Evolutionary conservation across 73 alveolate genomes (phyloP).

Genomic region (Paramecium octaurelia): DNA sequence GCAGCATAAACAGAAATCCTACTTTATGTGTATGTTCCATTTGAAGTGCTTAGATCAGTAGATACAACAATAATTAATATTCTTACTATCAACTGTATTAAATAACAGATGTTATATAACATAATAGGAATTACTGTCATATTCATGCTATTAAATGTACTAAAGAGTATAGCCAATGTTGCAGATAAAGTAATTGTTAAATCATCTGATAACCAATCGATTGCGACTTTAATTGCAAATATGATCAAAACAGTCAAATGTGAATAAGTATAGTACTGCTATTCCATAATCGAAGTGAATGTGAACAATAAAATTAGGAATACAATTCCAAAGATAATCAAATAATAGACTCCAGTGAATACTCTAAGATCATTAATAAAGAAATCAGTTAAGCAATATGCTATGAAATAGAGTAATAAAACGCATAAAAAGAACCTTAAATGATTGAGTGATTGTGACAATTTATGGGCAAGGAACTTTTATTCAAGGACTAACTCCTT

Average conservation of each 20-base stretch:
- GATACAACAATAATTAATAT: not conserved
- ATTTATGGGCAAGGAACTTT: not conserved
- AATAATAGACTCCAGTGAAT: conserved; percentile 14
- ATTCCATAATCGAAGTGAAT: not conserved
- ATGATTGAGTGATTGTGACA: not conserved
- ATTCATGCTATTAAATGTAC: conserved; percentile 36
- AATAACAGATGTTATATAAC: not conserved
- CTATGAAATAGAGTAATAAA: not conserved
- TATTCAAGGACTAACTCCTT: conserved; percentile 36
- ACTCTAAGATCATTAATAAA: not conserved
- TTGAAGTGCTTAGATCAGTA: not conserved
- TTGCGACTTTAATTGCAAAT: not conserved
- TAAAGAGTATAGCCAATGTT: not conserved
- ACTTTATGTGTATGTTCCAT: not conserved
- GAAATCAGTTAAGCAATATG: conserved; percentile 38
- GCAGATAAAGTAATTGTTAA: conserved; percentile 6
- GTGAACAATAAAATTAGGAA: not conserved
- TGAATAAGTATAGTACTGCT: not conserved
- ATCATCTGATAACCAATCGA: conserved; percentile 22
- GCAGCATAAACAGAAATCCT: conserved; percentile 41
- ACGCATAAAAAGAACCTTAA: not conserved
- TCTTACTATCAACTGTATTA: not conserved
- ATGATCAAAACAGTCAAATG: not conserved
- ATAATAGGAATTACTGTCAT: conserved; percentile 17
- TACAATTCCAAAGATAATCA: not conserved